Evolutionary conservation across 2,329 filamentous ascomycete genomes (phyloP), one percentile per base, ranked within the genome.

Genomic region (Exophiala sideris): DNA sequence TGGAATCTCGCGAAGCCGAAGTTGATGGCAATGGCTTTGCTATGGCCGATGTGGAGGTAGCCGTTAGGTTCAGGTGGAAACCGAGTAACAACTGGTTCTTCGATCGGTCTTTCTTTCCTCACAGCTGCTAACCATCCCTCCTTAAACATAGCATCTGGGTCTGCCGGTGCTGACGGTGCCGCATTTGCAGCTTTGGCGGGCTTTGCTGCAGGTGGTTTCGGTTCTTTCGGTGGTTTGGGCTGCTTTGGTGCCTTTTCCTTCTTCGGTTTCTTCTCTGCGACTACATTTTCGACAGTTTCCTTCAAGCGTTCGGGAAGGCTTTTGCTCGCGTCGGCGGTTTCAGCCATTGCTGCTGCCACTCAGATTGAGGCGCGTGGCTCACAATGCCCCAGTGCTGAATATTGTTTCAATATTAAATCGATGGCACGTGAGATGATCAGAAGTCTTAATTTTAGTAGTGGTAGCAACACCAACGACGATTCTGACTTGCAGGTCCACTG

Each of bases 21-120:
- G 73, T 97, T 96, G 71, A 97, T 84, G 0, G 90, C 87, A 70
- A 97, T 96, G 18, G 94, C 92, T 76, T 97, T 97, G 61, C 88
- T 88, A 69, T 97, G 94, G 16, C 92, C 92, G 63, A 97, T 88
- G 68, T 96, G 91, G 8, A 96, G 81, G 69, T 87, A 96, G 50
- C 92, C 94, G 70, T 97, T 97, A 45, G 94, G 94, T 73, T 92
- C 88, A 16, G 88, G 88, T 2, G 88, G 88, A 67, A 92, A 91
- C 62, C 88, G 83, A 3, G 87, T 91, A 45, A 86, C 63, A 14
- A 78, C 73, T 29, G 70, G 64, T 48, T 71, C 67, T 56, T 80
- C 81, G 41, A 77, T 75, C 1, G 85, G 84, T 45, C 83, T 79
- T 70, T 87, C 81, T 57, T 85, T 81, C 73, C 85, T 89, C 29